phyloP scores from a whole-genome alignment of 2,329 filamentous ascomycete species.

The Neurospora crassa region DNA sequence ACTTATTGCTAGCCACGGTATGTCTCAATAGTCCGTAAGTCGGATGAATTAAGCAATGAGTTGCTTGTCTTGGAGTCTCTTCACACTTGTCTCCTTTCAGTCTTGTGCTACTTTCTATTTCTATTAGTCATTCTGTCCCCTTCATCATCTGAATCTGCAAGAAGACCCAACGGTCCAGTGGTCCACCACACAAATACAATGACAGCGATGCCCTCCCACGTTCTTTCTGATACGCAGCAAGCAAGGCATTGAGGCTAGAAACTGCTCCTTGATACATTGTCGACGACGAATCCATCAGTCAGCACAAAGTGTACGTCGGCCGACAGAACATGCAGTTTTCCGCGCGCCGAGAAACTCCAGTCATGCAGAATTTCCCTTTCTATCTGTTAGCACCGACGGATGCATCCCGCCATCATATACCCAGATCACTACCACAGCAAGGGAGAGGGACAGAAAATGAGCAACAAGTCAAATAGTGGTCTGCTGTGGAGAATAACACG shows the following conservation, averaged over 20 bases:
- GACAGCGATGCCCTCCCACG: not conserved
- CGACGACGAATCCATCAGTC: not conserved
- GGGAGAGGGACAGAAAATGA: not conserved
- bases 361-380: not conserved
- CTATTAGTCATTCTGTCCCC: not conserved
- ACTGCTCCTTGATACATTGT: not conserved
- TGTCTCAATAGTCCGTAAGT: not conserved
- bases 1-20: not conserved
- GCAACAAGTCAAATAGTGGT: not conserved
- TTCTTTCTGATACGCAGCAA: not conserved
- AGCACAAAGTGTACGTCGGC: not conserved
- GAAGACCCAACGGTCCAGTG: not conserved
- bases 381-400: not conserved
- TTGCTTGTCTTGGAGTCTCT: not conserved
- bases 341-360: not conserved
- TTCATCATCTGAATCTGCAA: not conserved
- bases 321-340: not conserved
- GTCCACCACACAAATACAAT: not conserved
- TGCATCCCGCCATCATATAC: not conserved
- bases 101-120: not conserved
- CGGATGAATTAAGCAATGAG: not conserved
- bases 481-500: not conserved
- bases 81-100: not conserved
- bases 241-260: not conserved
- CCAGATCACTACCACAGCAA: not conserved